Evolutionary conservation across 768 basidiomycete genomes (phyloP).

Genomic region (Daedalea quercina): DNA sequence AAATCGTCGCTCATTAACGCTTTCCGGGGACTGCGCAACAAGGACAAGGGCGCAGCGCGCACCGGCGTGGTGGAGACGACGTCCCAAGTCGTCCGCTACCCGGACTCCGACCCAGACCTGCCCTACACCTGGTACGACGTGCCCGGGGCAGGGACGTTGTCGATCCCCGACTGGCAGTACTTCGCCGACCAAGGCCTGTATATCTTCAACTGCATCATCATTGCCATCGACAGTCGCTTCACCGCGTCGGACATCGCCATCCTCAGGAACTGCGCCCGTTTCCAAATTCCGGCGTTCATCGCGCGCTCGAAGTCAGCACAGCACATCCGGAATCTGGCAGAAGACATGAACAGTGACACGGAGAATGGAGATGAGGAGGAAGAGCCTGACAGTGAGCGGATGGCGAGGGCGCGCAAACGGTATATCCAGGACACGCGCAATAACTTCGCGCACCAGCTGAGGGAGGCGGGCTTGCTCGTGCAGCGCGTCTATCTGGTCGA

Average conservation of each 20-base stretch:
- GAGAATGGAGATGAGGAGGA: not conserved
- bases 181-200: not conserved
- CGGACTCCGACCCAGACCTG: not conserved
- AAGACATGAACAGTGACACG: not conserved
- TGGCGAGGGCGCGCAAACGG: not conserved
- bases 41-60: not conserved
- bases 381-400: not conserved
- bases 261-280: not conserved
- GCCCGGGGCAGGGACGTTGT: conserved; percentile 1
- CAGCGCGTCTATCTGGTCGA: not conserved
- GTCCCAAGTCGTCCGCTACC: not conserved
- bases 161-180: conserved; percentile 1
- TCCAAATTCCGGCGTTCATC: not conserved
- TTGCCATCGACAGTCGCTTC: conserved; percentile 1
- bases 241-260: conserved; percentile 1
- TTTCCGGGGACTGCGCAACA: not conserved
- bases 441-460: not conserved
- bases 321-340: not conserved
- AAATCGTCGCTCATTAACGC: conserved; percentile 4
- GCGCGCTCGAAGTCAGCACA: not conserved
- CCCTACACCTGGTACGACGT: conserved; percentile 2
- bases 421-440: not conserved
- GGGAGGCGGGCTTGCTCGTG: not conserved
- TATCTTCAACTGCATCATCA: conserved; percentile 2
- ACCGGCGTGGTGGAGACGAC: conserved; percentile 2